Percentiles rank a stretch among this genome's conserved stretches.
phyloP scores from a whole-genome alignment of 768 basidiomycete genomes.

The Sporobolomyces roseus region DNA sequence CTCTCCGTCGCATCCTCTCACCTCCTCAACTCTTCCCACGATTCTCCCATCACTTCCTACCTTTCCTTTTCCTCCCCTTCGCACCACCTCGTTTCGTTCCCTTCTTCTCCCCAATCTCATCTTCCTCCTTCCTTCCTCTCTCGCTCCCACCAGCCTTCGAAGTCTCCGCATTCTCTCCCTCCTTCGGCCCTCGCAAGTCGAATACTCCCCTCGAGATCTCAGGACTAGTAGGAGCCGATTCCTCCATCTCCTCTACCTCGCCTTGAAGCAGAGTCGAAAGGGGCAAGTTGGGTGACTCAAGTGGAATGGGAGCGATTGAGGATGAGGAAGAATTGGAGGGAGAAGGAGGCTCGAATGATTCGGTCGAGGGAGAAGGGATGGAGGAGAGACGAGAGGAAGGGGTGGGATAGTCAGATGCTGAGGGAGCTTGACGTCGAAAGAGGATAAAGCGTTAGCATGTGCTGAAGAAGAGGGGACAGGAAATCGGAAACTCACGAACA shows the following conservation, averaged over 20 bases:
- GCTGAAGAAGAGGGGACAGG: neutral
- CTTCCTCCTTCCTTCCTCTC: neutral
- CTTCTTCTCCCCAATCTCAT: neutral
- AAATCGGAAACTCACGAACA: neutral
- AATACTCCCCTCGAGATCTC: neutral
- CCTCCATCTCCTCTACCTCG: neutral
- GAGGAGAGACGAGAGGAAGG: neutral
- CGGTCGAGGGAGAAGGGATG: neutral
- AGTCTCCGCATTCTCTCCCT: too few relatives aligned
- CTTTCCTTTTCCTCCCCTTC: neutral
- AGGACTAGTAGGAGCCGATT: conserved; percentile 7
- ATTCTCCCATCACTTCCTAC: neutral
- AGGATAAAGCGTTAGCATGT: neutral
- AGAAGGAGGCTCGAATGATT: neutral
- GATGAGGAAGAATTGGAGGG: neutral
- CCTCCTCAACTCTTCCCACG: too few relatives aligned
- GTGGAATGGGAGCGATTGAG: neutral
- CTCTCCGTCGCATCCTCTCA: too few relatives aligned
- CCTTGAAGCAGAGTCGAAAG: neutral
- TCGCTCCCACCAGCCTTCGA: too few relatives aligned
- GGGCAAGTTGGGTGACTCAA: neutral
- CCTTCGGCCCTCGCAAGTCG: neutral
- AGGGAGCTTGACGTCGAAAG: neutral
- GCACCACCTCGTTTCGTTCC: neutral
- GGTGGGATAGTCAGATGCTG: neutral